phyloP scores from a whole-genome alignment of 2,329 filamentous ascomycete species.

The Claviceps monticola region DNA sequence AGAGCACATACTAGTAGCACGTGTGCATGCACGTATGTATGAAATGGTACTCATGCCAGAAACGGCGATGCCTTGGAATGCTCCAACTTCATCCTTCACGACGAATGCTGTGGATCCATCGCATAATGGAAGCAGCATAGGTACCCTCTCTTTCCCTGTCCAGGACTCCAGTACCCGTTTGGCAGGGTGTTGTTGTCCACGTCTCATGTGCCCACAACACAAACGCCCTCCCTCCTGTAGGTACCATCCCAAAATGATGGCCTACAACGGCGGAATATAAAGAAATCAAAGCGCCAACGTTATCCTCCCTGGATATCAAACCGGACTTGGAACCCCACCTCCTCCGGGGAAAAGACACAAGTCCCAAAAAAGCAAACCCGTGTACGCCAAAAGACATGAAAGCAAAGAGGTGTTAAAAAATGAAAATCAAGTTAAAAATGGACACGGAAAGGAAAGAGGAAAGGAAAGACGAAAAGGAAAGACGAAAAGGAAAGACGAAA shows the following conservation, averaged over 20 bases:
- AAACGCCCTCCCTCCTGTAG: neutral
- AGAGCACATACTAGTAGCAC: no score
- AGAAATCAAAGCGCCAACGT: neutral
- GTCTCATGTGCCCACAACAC: neutral
- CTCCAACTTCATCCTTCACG: no score
- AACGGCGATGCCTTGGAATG: no score
- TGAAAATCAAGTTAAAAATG: neutral
- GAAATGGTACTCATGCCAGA: no score
- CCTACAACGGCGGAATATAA: neutral
- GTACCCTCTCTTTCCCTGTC: no score
- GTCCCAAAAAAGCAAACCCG: neutral
- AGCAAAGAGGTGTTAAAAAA: no score
- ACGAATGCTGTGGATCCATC: no score
- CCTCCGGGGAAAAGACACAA: neutral
- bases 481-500: neutral
- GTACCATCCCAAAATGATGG: no score
- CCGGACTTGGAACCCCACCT: neutral
- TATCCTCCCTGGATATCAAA: conserved; percentile 5
- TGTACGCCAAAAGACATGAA: neutral
- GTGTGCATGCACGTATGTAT: no score
- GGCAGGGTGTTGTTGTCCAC: no score
- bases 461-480: neutral
- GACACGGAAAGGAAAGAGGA: neutral
- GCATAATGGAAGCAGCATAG: no score
- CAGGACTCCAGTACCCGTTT: no score